Conservation (phyloP, 2,329 filamentous ascomycete genomes). For the Penicillium sp. region DNA sequence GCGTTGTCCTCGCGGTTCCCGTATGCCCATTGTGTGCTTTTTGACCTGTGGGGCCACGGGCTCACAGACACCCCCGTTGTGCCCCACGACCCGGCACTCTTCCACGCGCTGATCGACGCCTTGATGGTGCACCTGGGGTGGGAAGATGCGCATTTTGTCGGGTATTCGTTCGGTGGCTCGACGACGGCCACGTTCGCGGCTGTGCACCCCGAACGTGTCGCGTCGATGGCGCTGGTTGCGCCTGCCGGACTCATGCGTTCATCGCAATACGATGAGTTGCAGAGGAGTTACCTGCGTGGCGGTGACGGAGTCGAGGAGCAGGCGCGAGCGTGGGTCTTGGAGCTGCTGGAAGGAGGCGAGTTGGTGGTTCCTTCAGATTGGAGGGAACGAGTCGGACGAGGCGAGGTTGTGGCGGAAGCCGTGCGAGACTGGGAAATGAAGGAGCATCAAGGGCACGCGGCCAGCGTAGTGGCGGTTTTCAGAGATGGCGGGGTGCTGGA, state of each 20-base stretch:
- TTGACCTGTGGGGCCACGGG: slow-evolving; percentile 56
- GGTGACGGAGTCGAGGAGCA: slow-evolving; percentile 30
- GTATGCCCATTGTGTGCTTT: slow-evolving; percentile 40
- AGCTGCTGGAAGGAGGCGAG: slow-evolving; percentile 46
- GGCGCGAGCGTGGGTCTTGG: slow-evolving; percentile 38
- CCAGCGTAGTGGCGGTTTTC: slow-evolving; percentile 48
- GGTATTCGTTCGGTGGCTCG: slow-evolving; percentile 52
- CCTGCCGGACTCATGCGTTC: slow-evolving; percentile 46
- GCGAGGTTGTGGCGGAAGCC: slow-evolving; percentile 50
- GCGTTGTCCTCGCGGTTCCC: slow-evolving; percentile 39
- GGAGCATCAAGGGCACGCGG: slow-evolving; percentile 47
- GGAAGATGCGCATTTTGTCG: slow-evolving; percentile 47
- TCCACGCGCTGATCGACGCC: slow-evolving; percentile 43
- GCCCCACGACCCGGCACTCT: slow-evolving; percentile 44
- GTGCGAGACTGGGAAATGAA: slow-evolving; percentile 50
- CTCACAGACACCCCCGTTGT: slow-evolving; percentile 49
- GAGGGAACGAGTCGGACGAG: slow-evolving; percentile 41
- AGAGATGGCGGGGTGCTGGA: slow-evolving; percentile 48
- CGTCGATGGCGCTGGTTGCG: slow-evolving; percentile 45
- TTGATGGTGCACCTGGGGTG: slow-evolving; percentile 45
- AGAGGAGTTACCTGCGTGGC: slow-evolving; percentile 22
- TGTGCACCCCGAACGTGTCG: slow-evolving; percentile 28
- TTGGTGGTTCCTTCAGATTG: slow-evolving; percentile 47
- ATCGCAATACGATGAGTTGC: slow-evolving; percentile 24
- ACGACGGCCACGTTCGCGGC: slow-evolving; percentile 42